Percentiles rank a stretch among this genome's conserved stretches.
phyloP scores from a whole-genome alignment of 257 asterid genomes.

The Schizonepeta tenuifolia region DNA sequence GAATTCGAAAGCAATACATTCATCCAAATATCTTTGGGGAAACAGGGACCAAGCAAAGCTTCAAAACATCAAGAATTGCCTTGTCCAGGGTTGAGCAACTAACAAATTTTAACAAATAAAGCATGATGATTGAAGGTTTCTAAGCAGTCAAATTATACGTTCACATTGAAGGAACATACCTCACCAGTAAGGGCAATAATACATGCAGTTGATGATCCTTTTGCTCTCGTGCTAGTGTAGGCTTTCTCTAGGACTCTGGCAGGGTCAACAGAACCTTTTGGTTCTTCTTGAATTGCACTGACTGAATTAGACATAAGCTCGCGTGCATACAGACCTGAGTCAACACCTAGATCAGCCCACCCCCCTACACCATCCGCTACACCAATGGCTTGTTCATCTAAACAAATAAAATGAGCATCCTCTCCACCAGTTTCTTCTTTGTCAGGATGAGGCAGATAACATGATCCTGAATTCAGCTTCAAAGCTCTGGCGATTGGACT shows the following conservation, averaged over 20 bases:
- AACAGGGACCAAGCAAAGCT: not conserved
- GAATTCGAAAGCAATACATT: not conserved
- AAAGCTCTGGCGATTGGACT: constrained; percentile 48
- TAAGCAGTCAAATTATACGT: constrained; percentile 15
- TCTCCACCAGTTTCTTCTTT: constrained; percentile 98
- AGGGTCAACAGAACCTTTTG: constrained; percentile 81
- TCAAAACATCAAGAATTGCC: not conserved
- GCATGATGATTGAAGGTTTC: not conserved
- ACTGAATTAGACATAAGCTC: constrained; percentile 90
- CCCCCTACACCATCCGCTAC: constrained; percentile 99
- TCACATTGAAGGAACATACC: constrained; percentile 44
- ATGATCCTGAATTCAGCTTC: constrained; percentile 88
- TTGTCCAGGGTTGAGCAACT: constrained; percentile 13
- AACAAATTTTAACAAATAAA: constrained; percentile 15
- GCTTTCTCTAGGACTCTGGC: constrained; percentile 92
- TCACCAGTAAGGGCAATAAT: constrained; percentile 86
- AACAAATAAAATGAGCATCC: constrained; percentile 94
- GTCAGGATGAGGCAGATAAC: constrained; percentile 94
- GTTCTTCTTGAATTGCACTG: constrained; percentile 73
- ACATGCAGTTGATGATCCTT: constrained; percentile 97
- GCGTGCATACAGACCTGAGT: constrained; percentile 85
- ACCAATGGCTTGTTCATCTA: constrained; percentile 79
- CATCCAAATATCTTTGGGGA: constrained; percentile 6
- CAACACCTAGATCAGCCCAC: constrained; percentile 92
- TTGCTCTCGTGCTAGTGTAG: constrained; percentile 63